Conservation (phyloP, 257 asterid species). For the Solanum rostratum region DNA sequence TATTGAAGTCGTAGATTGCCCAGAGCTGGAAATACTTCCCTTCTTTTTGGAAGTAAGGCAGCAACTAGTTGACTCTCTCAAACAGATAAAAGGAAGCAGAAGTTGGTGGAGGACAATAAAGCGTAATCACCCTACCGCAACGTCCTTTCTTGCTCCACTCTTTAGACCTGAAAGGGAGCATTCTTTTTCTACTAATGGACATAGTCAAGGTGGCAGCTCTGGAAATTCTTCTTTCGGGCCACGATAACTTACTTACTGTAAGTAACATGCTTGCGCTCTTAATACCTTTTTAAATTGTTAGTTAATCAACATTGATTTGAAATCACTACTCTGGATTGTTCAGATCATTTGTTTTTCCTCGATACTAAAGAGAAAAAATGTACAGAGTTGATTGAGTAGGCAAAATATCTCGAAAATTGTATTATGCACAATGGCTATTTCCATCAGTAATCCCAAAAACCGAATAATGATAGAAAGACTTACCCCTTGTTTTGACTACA, state of each 20-base stretch:
- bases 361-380: not conserved
- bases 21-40: not conserved
- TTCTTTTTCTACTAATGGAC: not conserved
- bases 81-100: conserved; percentile 15
- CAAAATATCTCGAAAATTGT: not conserved
- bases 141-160: not conserved
- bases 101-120: conserved; percentile 2
- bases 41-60: conserved; percentile 7
- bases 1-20: conserved; percentile 10
- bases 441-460: not conserved
- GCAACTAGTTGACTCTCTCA: not conserved
- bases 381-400: not conserved
- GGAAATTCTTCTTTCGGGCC: conserved; percentile 7
- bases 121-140: not conserved
- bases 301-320: not conserved
- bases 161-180: not conserved
- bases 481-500: not conserved
- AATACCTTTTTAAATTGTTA: not conserved
- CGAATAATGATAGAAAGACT: not conserved
- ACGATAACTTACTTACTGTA: not conserved
- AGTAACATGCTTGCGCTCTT: not conserved
- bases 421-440: not conserved
- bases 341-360: not conserved
- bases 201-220: not conserved
- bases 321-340: not conserved